Evolutionary conservation across 495 filamentous ascomycete genomes (phyloP).

Genomic region (Penicillium coprophilum): DNA sequence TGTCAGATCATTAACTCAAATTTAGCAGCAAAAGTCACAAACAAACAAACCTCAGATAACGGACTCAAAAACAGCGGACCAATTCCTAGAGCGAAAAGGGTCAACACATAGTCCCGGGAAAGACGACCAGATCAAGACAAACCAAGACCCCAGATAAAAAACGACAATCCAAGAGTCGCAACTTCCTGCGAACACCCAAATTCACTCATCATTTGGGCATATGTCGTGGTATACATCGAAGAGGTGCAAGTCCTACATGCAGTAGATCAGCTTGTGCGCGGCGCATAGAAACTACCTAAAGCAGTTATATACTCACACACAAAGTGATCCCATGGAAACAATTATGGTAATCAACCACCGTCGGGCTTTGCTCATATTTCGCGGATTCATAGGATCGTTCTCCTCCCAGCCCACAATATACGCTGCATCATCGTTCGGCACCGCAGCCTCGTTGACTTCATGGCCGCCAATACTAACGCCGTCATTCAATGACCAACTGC

Average conservation of each 20-base stretch:
- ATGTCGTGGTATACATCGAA: slow-evolving; percentile 86
- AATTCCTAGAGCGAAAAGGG: slow-evolving; percentile 46
- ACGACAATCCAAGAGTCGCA: slow-evolving; percentile 75
- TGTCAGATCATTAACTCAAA: slow-evolving; percentile 28
- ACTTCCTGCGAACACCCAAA: slow-evolving; percentile 68
- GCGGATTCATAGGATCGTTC: slow-evolving; percentile 69
- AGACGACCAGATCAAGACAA: slow-evolving; percentile 12
- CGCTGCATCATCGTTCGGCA: slow-evolving; percentile 22
- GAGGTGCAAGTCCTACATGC: slow-evolving; percentile 73
- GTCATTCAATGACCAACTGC: slow-evolving; percentile 60
- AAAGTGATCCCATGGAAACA: slow-evolving; percentile 68
- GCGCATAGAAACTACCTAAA: neutral
- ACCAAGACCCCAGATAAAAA: slow-evolving; percentile 71
- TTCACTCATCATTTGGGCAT: slow-evolving; percentile 75
- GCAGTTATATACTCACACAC: slow-evolving; percentile 65
- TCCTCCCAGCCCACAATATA: slow-evolving; percentile 75
- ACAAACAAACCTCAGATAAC: slow-evolving; percentile 53
- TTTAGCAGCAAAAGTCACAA: neutral
- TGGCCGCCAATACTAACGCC: slow-evolving; percentile 51
- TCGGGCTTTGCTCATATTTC: slow-evolving; percentile 60
- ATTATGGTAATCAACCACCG: slow-evolving; percentile 82
- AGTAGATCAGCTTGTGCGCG: neutral
- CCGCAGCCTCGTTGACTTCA: slow-evolving; percentile 25
- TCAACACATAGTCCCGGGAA: slow-evolving; percentile 18
- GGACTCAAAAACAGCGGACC: slow-evolving; percentile 72